Percentiles rank a stretch among this genome's conserved stretches.
Conservation (phyloP, 352 stramenopile species). For the Achlya hypogyna region DNA sequence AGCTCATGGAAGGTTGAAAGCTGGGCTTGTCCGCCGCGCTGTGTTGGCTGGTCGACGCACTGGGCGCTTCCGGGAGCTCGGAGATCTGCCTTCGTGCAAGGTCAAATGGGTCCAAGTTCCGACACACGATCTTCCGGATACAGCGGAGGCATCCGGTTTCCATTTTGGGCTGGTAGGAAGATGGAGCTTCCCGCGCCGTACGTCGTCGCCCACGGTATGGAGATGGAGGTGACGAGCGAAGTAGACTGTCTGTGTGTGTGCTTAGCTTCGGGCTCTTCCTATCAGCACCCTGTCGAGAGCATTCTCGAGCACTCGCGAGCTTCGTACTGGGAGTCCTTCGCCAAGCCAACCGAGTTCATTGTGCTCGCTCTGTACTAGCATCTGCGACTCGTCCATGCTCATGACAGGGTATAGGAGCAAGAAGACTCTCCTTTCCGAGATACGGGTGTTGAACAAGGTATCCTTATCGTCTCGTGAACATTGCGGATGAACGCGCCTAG, state of each 20-base stretch:
- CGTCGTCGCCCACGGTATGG: neutral
- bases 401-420: slow-evolving; percentile 26
- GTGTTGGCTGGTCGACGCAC: no score
- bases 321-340: slow-evolving; percentile 57
- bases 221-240: neutral
- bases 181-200: neutral
- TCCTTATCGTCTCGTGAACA: neutral
- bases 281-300: slow-evolving; percentile 23
- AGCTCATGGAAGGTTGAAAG: no score
- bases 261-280: slow-evolving; percentile 17
- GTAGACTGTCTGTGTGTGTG: neutral
- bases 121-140: no score
- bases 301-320: slow-evolving; percentile 43
- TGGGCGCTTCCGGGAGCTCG: no score
- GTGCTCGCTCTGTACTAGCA: slow-evolving; percentile 34
- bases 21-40: no score
- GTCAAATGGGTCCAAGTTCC: no score
- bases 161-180: neutral
- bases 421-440: slow-evolving; percentile 58
- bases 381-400: neutral
- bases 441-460: slow-evolving; percentile 70
- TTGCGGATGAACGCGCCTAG: slow-evolving; percentile 21
- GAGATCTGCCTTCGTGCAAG: no score
- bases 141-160: no score
- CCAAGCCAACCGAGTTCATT: slow-evolving; percentile 36